These are phyloP conservation scores for Berberis thunbergii DNA, from an alignment of 164 flowering plant genomes.

Conservation along the genomic window DNA sequence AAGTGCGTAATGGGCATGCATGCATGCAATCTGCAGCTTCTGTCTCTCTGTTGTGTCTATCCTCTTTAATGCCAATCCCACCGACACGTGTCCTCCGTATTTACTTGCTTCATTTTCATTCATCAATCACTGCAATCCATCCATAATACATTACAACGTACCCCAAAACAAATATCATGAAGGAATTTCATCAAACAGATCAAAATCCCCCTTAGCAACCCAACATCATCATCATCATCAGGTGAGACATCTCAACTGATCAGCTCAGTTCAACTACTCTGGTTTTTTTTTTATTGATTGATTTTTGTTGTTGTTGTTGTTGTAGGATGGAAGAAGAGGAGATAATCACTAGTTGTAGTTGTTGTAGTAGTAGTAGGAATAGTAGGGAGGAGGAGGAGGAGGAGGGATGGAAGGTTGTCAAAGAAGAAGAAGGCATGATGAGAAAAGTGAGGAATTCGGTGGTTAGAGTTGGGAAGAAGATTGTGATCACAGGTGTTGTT, in stretches of 20 bases:
- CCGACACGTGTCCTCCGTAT: background rate
- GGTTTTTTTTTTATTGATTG: background rate
- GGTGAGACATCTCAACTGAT: background rate
- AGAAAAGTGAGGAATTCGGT: conserved; percentile 28
- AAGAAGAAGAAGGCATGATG: conserved; percentile 1
- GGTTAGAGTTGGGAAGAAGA: conserved; percentile 46
- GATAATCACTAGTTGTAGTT: background rate
- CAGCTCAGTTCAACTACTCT: background rate
- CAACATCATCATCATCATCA: background rate
- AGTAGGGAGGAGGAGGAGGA: background rate
- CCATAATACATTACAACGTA: background rate
- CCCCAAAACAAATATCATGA: background rate
- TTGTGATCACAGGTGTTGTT: conserved; percentile 45
- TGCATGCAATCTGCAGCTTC: background rate
- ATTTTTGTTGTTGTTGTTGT: background rate
- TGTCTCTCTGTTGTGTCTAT: background rate
- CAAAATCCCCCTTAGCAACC: background rate
- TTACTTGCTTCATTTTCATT: background rate
- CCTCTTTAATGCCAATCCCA: too few species aligned
- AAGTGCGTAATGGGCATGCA: conserved; percentile 1
- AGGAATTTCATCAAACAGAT: background rate
- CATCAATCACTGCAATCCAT: background rate
- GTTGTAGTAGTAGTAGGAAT: background rate
- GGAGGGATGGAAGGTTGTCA: conserved; percentile 1
- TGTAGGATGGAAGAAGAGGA: background rate